Evolutionary conservation across 371 early-diverging fungal genomes (phyloP).

Genomic region (Mucor mucedo): DNA sequence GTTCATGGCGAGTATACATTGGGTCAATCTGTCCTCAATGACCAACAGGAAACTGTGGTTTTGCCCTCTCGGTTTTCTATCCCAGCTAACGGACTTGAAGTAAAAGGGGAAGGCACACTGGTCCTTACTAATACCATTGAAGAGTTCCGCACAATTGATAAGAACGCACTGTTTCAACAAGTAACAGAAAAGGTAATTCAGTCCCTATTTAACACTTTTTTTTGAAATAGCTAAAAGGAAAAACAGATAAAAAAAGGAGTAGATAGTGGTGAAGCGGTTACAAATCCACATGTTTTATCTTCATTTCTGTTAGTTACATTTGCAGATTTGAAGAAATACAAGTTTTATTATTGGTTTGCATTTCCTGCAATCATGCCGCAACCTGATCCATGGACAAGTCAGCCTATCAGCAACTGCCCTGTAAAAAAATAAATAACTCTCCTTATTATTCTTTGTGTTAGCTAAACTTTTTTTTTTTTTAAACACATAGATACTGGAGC

Average conservation of each 20-base stretch:
- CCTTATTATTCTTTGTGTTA: not conserved
- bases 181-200: conserved; percentile 61
- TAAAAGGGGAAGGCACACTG: conserved; percentile 54
- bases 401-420: not conserved
- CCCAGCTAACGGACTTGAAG: conserved; percentile 42
- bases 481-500: not conserved
- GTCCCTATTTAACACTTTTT: too few relatives aligned
- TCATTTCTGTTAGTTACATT: conserved; percentile 81
- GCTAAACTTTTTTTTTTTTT: not conserved
- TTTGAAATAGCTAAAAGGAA: not conserved
- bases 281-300: conserved; percentile 64
- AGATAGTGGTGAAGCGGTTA: conserved; percentile 62
- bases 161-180: conserved; percentile 66
- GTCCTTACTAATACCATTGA: conserved; percentile 92
- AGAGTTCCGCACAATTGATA: conserved; percentile 84
- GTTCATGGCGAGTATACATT: conserved; percentile 72
- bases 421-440: not conserved
- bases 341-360: conserved; percentile 92
- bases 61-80: conserved; percentile 38
- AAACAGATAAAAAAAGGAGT: conserved; percentile 73
- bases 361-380: conserved; percentile 80
- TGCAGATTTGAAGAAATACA: conserved; percentile 93
- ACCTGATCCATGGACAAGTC: conserved; percentile 32
- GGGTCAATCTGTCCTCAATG: conserved; percentile 44
- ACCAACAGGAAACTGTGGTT: conserved; percentile 14